phyloP scores from a whole-genome alignment of 192 early-diverging fungal genomes.

The Helicostylum pulchrum region DNA sequence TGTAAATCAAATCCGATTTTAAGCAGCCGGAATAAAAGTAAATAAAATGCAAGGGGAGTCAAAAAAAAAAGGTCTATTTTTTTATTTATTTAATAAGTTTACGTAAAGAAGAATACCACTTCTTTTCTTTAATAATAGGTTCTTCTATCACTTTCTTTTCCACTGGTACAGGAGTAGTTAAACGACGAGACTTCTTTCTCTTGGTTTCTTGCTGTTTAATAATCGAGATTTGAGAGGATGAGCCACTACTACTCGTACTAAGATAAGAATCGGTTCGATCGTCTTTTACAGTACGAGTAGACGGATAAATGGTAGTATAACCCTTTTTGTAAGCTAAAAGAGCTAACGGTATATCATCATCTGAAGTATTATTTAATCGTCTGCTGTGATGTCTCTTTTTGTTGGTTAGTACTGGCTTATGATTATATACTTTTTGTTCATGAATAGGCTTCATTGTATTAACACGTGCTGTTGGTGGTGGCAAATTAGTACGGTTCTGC shows the following conservation, averaged over 20 bases:
- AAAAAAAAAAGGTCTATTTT: neutral
- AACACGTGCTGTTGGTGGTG: too few species aligned
- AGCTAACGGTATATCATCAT: constrained; percentile 19
- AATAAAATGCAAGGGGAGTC: too few species aligned
- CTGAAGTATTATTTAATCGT: neutral
- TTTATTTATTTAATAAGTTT: neutral
- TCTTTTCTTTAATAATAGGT: too few species aligned
- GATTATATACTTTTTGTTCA: too few species aligned
- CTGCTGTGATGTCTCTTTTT: too few species aligned
- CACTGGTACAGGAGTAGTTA: too few species aligned
- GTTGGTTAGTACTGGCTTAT: too few species aligned
- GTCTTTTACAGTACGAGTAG: neutral
- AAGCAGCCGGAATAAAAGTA: too few species aligned
- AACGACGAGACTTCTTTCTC: neutral
- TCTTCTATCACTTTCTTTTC: too few species aligned
- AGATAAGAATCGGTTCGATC: neutral
- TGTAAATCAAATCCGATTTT: too few species aligned
- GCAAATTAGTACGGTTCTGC: neutral
- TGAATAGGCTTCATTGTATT: too few species aligned
- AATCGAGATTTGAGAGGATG: neutral
- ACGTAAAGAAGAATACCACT: too few species aligned
- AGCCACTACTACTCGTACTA: neutral
- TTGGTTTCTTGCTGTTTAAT: neutral
- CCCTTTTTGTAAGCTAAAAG: constrained; percentile 20
- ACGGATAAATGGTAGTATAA: constrained; percentile 15